phyloP scores from a whole-genome alignment of 306 rosid species.

The Quercus alba region DNA sequence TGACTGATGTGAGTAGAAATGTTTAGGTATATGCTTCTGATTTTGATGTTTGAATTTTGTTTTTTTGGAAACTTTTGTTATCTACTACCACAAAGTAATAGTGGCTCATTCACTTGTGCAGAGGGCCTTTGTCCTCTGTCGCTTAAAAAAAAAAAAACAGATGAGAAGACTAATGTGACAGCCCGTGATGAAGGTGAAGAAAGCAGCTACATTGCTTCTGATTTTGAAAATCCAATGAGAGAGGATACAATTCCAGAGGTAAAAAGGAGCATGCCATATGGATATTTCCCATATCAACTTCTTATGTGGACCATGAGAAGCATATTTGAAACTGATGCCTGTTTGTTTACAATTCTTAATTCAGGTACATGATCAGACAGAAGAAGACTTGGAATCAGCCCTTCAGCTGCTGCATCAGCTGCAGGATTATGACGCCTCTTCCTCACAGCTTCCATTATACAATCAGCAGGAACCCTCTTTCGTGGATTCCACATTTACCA shows the following conservation, averaged over 20 bases:
- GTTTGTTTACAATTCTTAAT: constrained; percentile 8
- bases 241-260: constrained; percentile 24
- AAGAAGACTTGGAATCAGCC: neutral
- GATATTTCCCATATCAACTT: neutral
- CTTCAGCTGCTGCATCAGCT: neutral
- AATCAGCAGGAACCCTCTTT: neutral
- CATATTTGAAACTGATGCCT: neutral
- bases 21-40: neutral
- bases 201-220: constrained; percentile 8
- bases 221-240: neutral
- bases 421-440: neutral
- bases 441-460: neutral
- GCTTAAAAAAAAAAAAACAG: constrained; percentile 33
- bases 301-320: neutral
- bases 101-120: constrained; percentile 23
- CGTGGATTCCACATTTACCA: neutral
- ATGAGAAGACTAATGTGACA: constrained; percentile 7
- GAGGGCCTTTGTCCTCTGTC: constrained; percentile 50
- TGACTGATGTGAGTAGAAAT: neutral
- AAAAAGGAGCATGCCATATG: constrained; percentile 12
- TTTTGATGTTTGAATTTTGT: constrained; percentile 1
- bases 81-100: neutral
- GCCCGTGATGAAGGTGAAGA: constrained; percentile 30
- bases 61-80: neutral
- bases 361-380: constrained; percentile 4